A percentile compares a stretch with the other conserved stretches of the same genome.
phyloP scores from a whole-genome alignment of 495 filamentous ascomycete genomes.

The Talaromyces nanjingensis region DNA sequence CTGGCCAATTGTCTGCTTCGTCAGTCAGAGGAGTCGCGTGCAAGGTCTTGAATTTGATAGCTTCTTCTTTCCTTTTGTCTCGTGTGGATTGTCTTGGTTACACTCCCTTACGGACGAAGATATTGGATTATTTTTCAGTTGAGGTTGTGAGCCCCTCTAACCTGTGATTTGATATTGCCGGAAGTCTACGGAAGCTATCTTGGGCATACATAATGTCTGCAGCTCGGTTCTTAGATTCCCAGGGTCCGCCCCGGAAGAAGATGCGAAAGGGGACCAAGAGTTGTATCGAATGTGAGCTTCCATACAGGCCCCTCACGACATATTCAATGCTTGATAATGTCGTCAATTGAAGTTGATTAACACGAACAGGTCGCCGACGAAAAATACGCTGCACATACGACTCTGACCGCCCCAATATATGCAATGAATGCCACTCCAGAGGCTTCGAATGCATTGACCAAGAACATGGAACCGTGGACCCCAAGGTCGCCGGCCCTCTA shows the following conservation, averaged over 20 bases:
- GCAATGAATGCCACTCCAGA: conserved; percentile 30
- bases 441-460: conserved; percentile 29
- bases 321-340: too few relatives aligned
- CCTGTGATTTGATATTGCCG: not conserved
- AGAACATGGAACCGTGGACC: conserved; percentile 18
- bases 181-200: not conserved
- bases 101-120: not conserved
- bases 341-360: conserved; percentile 2
- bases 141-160: not conserved
- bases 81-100: too few relatives aligned
- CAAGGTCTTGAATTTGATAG: not conserved
- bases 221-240: conserved; percentile 8
- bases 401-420: conserved; percentile 19
- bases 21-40: not conserved
- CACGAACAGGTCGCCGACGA: conserved; percentile 27
- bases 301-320: too few relatives aligned
- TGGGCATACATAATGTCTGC: conserved; percentile 1
- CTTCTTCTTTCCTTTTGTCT: too few relatives aligned
- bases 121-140: not conserved
- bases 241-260: conserved; percentile 27
- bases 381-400: conserved; percentile 34
- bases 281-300: conserved; percentile 15
- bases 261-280: conserved; percentile 21
- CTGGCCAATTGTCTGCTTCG: not conserved
- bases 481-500: conserved; percentile 1